Conservation (phyloP, 2,329 filamentous ascomycete genomes). For the Exophiala mesophila region DNA sequence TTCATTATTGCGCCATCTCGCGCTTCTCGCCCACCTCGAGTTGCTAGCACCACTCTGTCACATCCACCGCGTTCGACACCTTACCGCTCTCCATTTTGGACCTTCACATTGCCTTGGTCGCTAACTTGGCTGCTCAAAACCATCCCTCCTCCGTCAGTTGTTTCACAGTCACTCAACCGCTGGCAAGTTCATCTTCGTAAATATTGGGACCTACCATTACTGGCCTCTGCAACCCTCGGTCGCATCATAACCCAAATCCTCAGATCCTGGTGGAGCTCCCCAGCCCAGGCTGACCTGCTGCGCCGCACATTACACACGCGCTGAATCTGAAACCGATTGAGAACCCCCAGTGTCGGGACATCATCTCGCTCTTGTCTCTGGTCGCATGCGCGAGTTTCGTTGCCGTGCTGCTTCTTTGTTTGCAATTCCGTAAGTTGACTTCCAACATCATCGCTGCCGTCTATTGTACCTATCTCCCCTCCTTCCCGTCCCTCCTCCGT, state of each 20-base stretch:
- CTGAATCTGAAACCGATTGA: conserved; percentile 23
- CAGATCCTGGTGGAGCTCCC: conserved; percentile 11
- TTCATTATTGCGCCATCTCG: conserved; percentile 20
- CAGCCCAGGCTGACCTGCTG: conserved; percentile 15
- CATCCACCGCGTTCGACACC: too few species aligned
- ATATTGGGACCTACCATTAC: too few species aligned
- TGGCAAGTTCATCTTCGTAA: too few species aligned
- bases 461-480: not conserved
- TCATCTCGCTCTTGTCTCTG: conserved; percentile 16
- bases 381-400: conserved; percentile 5
- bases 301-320: conserved; percentile 24
- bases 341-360: conserved; percentile 12
- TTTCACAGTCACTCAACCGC: too few species aligned
- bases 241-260: conserved; percentile 10
- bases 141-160: too few species aligned
- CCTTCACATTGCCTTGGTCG: too few species aligned
- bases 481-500: not conserved
- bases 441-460: conserved; percentile 9
- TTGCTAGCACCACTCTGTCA: conserved; percentile 11
- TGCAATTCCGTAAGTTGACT: conserved; percentile 16
- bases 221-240: too few species aligned
- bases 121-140: too few species aligned
- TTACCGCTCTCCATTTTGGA: too few species aligned
- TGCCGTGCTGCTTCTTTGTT: conserved; percentile 14
- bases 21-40: conserved; percentile 9